These are phyloP conservation scores for Amaranthus tricolor DNA, from an alignment of 179 eudicot genomes.

Conservation along the genomic window DNA sequence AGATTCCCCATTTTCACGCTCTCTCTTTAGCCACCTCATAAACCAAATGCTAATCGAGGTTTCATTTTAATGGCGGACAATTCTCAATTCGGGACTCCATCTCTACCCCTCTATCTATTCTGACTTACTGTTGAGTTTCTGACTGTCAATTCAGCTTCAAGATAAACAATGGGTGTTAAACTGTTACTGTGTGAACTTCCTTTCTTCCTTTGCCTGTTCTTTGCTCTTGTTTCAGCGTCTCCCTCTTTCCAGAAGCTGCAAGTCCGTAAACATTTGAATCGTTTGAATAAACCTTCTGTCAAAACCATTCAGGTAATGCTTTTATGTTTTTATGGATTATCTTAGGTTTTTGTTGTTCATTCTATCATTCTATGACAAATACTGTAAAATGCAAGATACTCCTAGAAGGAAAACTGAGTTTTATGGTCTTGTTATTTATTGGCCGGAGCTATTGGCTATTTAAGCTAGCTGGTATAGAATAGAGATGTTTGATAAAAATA, in stretches of 20 bases:
- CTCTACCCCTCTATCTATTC: not conserved
- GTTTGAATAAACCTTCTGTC: conserved; percentile 72
- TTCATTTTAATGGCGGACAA: too few species aligned
- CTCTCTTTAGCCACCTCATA: not conserved
- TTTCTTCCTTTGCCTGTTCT: not conserved
- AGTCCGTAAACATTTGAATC: conserved; percentile 71
- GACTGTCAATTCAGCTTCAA: not conserved
- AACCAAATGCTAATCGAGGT: too few species aligned
- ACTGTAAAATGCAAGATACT: not conserved
- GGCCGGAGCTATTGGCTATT: too few species aligned
- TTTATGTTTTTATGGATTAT: not conserved
- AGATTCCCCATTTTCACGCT: conserved; percentile 1
- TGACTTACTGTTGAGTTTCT: not conserved
- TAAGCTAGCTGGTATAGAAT: not conserved
- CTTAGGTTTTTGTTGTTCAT: too few species aligned
- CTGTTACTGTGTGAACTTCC: not conserved
- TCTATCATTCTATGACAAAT: not conserved
- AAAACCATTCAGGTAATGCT: conserved; percentile 63
- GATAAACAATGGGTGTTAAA: not conserved
- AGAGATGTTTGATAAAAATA: too few species aligned
- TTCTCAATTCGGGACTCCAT: too few species aligned
- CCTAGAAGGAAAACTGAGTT: too few species aligned
- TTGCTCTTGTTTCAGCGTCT: conserved; percentile 28
- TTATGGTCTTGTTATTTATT: too few species aligned
- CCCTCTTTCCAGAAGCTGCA: conserved; percentile 61